These are phyloP conservation scores for Apiospora pterosperma DNA, from an alignment of 2,329 filamentous ascomycete genomes.

Conservation along the genomic window DNA sequence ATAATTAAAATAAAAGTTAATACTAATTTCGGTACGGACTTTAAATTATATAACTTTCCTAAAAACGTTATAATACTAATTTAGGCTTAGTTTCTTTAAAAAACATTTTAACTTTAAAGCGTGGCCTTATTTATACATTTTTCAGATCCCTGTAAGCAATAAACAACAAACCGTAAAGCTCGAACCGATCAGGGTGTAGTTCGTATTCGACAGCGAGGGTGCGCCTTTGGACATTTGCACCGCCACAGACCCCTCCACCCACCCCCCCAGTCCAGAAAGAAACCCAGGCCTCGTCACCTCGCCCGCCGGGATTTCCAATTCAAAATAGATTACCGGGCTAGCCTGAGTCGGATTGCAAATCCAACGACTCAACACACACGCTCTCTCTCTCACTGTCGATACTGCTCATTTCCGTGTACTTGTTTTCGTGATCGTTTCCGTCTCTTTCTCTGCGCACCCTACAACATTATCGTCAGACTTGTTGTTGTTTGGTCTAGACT, in stretches of 20 bases:
- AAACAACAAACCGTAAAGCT: too few species aligned
- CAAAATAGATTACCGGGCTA: neutral
- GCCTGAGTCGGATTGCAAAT: neutral
- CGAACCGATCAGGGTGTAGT: too few species aligned
- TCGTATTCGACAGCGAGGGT: too few species aligned
- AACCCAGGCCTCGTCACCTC: constrained; percentile 1
- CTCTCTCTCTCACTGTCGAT: constrained; percentile 4
- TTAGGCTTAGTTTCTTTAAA: too few species aligned
- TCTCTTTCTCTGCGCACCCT: neutral
- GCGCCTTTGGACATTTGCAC: constrained; percentile 1
- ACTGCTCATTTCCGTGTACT: constrained; percentile 1
- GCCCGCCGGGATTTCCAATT: neutral
- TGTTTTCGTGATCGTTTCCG: neutral
- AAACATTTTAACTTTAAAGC: too few species aligned
- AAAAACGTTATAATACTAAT: too few species aligned
- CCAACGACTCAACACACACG: neutral
- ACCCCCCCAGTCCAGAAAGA: too few species aligned
- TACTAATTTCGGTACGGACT: too few species aligned
- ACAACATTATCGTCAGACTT: neutral
- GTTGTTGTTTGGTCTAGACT: neutral
- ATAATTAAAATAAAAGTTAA: too few species aligned
- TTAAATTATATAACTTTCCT: too few species aligned
- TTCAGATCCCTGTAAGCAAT: too few species aligned
- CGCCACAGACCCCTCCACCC: constrained; percentile 2
- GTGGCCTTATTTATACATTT: too few species aligned